These are phyloP conservation scores for Favolaschia claudopus DNA, from an alignment of 768 basidiomycete genomes.

Conservation along the genomic window DNA sequence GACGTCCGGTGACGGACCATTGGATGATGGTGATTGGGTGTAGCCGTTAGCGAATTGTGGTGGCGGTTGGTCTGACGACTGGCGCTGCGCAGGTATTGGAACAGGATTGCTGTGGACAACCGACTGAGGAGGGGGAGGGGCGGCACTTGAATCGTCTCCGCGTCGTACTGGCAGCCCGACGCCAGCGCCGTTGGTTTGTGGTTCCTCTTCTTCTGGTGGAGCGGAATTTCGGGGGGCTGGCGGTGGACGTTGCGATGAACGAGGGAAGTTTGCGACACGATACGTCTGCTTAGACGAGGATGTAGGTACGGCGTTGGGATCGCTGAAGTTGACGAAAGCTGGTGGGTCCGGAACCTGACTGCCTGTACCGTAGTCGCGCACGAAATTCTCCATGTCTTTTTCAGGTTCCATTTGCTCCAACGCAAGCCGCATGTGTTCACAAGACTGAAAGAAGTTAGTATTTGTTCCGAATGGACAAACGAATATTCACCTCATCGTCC, in stretches of 20 bases:
- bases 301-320: constrained; percentile 68
- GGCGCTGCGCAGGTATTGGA: not conserved
- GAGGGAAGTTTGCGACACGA: constrained; percentile 62
- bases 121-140: constrained; percentile 29
- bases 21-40: not conserved
- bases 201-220: constrained; percentile 51
- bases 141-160: constrained; percentile 43
- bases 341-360: constrained; percentile 89
- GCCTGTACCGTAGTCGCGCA: constrained; percentile 89
- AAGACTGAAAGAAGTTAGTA: constrained; percentile 63
- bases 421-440: constrained; percentile 85
- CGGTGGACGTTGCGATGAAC: constrained; percentile 48
- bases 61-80: constrained; percentile 10
- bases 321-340: constrained; percentile 82
- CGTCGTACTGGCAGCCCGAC: constrained; percentile 69
- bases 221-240: constrained; percentile 35
- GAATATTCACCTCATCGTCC: constrained; percentile 84
- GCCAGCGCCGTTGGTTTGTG: constrained; percentile 67
- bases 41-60: constrained; percentile 15
- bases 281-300: constrained; percentile 63
- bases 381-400: constrained; percentile 89
- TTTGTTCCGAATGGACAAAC: not conserved
- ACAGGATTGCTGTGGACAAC: constrained; percentile 38
- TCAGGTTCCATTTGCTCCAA: constrained; percentile 91
- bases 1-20: constrained; percentile 28